A percentile compares a stretch with the other conserved stretches of the same genome.
phyloP scores from a whole-genome alignment of 345 rosid species.

The Barbarea vulgaris region DNA sequence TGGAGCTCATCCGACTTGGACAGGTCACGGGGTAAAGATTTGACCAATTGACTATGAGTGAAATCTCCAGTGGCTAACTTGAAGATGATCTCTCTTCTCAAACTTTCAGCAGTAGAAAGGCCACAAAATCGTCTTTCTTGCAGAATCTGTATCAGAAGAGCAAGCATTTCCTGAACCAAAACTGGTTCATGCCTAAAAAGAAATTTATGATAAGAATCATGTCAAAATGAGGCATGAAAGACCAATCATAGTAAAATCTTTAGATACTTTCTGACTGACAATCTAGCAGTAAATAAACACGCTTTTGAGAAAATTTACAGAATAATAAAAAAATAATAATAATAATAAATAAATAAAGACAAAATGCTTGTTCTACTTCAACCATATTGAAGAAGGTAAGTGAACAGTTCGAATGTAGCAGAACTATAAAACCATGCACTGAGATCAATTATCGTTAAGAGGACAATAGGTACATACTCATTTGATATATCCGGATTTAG shows the following conservation, averaged over 20 bases:
- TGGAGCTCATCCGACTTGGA: constrained; percentile 77
- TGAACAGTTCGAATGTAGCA: constrained; percentile 24
- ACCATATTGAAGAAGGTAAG: constrained; percentile 18
- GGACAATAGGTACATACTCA: constrained; percentile 56
- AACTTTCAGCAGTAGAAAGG: constrained; percentile 62
- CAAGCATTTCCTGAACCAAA: constrained; percentile 87
- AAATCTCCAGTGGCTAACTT: constrained; percentile 90
- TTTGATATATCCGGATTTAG: constrained; percentile 52
- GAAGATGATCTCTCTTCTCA: constrained; percentile 85
- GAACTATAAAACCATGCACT: constrained; percentile 15
- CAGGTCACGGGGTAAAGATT: constrained; percentile 81
- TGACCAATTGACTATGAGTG: constrained; percentile 88
- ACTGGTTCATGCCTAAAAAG: constrained; percentile 79
- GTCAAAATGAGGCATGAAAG: constrained; percentile 20
- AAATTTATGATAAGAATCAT: constrained; percentile 17
- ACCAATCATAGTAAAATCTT: neutral
- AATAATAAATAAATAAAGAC: neutral
- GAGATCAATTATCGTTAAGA: neutral
- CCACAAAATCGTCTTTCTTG: constrained; percentile 96
- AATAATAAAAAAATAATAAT: neutral
- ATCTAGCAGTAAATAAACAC: constrained; percentile 17
- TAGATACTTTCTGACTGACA: constrained; percentile 8
- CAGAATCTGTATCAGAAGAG: constrained; percentile 77
- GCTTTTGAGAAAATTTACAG: constrained; percentile 1
- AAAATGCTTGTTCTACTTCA: constrained; percentile 7